phyloP scores from a whole-genome alignment of 1,284 basidiomycete genomes.

The Neonothopanus nambi region DNA sequence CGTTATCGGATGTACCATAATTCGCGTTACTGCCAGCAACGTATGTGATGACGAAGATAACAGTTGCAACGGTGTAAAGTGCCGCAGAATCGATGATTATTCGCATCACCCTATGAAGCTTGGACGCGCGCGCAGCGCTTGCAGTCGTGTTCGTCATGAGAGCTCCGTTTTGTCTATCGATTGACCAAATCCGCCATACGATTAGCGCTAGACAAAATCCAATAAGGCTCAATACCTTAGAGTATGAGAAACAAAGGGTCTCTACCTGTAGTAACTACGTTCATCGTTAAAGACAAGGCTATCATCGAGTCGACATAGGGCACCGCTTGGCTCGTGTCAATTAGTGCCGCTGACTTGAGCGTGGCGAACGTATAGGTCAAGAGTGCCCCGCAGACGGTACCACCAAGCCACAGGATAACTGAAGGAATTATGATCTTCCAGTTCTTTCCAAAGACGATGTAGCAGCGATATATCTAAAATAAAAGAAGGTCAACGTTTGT shows the following conservation, averaged over 20 bases:
- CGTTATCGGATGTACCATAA: constrained; percentile 20
- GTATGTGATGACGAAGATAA: constrained; percentile 20
- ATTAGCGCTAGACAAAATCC: constrained; percentile 16
- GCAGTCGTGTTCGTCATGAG: not conserved
- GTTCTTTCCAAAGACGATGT: constrained; percentile 3
- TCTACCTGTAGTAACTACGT: constrained; percentile 1
- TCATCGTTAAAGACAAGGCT: no score
- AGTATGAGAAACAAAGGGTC: not conserved
- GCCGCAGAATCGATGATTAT: constrained; percentile 25
- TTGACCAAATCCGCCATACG: constrained; percentile 14
- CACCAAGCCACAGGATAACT: constrained; percentile 11
- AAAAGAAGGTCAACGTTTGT: not conserved
- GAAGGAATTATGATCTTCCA: constrained; percentile 5
- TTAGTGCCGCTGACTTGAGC: no score
- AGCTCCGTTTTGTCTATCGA: constrained; percentile 9
- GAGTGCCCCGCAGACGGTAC: no score
- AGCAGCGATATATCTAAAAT: constrained; percentile 17
- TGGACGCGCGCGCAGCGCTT: no score
- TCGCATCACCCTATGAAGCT: constrained; percentile 18
- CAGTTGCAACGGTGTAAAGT: constrained; percentile 20
- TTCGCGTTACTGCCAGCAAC: constrained; percentile 17
- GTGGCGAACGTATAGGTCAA: no score
- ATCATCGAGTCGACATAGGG: no score
- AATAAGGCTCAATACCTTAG: no score
- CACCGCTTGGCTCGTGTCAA: no score